phyloP scores from a whole-genome alignment of 768 basidiomycete species.

The Pulveroboletus ravenelii region DNA sequence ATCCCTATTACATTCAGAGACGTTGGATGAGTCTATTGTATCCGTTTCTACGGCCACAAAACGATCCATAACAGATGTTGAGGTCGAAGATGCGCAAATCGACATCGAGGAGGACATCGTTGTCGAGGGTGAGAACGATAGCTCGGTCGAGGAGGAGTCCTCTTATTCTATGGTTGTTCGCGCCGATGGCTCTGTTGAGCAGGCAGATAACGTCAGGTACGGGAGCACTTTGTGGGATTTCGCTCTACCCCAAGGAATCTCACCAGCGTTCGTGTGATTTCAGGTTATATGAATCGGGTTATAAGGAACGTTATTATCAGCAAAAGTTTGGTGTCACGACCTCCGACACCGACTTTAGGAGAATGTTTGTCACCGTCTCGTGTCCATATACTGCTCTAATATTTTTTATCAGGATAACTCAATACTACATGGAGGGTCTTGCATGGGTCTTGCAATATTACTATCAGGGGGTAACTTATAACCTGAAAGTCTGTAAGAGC shows the following conservation, averaged over 20 bases:
- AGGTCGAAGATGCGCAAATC: slow-evolving; percentile 37
- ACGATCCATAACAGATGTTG: slow-evolving; percentile 42
- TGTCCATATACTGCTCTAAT: slow-evolving; percentile 4
- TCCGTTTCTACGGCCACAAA: slow-evolving; percentile 34
- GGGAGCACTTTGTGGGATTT: slow-evolving; percentile 25
- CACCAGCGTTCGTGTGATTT: slow-evolving; percentile 2
- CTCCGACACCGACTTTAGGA: slow-evolving; percentile 67
- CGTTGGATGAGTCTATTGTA: slow-evolving; percentile 19
- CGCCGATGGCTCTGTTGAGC: slow-evolving; percentile 89
- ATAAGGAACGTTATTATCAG: slow-evolving; percentile 89
- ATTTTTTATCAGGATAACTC: slow-evolving; percentile 55
- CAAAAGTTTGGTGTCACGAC: slow-evolving; percentile 84
- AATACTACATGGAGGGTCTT: slow-evolving; percentile 87
- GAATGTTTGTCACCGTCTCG: slow-evolving; percentile 48
- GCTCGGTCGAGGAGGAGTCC: slow-evolving; percentile 43
- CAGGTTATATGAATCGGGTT: slow-evolving; percentile 95
- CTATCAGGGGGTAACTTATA: slow-evolving; percentile 83
- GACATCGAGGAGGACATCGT: slow-evolving; percentile 24
- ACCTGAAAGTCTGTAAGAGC: background rate
- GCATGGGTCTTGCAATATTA: slow-evolving; percentile 97
- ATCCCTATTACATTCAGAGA: slow-evolving; percentile 9
- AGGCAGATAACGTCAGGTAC: slow-evolving; percentile 89
- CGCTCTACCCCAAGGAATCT: background rate
- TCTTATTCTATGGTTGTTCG: slow-evolving; percentile 70
- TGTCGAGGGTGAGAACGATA: slow-evolving; percentile 34